Evolutionary conservation across 805 yeast species (phyloP), one percentile per base, ranked within the genome.

Genomic region (Kockiozyma suomiensis): DNA sequence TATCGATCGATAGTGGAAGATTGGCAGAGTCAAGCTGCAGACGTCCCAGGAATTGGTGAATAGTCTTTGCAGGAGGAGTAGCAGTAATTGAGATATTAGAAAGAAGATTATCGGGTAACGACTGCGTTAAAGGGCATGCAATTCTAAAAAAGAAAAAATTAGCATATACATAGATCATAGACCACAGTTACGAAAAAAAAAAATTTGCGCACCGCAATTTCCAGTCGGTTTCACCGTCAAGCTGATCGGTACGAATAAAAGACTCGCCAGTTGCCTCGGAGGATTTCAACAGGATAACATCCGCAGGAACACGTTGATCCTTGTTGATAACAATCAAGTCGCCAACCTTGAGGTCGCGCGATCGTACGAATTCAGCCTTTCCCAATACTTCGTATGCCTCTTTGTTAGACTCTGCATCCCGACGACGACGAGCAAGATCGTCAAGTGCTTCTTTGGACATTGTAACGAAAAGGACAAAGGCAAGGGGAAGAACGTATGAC

Each of bases 221-320:
- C 99, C 99, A 94, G 75, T 94, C 99, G 4, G 99, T 94, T 74
- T 94, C 99, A 71, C 99, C 99, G 74, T 94, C 99, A 52, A 94
- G 78, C 75, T 94, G 99, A 76, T 94, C 99, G 0, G 99, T 94
- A 69, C 96, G 88, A 65, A 94, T 89, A 69, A 96, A 94, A 1
- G 92, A 82, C 70, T 94, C 99, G 6, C 97, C 97, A 1, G 79
- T 71, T 2, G 77, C 74, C 70, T 90, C 97, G 58, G 90, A 85
- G 0, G 97, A 86, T 70, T 90, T 96, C 46, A 94, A 75, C 28
- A 94, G 74, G 6, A 94, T 77, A 84, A 91, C 80, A 73, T 94
- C 99, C 0, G 99, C 98, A 0, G 99, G 99, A 1, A 94, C 83
- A 56, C 99, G 82, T 59, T 82, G 84, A 70, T 88, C 96, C 68